Conservation (phyloP, 2,329 filamentous ascomycete genomes). For the Apiospora phragmitis region DNA sequence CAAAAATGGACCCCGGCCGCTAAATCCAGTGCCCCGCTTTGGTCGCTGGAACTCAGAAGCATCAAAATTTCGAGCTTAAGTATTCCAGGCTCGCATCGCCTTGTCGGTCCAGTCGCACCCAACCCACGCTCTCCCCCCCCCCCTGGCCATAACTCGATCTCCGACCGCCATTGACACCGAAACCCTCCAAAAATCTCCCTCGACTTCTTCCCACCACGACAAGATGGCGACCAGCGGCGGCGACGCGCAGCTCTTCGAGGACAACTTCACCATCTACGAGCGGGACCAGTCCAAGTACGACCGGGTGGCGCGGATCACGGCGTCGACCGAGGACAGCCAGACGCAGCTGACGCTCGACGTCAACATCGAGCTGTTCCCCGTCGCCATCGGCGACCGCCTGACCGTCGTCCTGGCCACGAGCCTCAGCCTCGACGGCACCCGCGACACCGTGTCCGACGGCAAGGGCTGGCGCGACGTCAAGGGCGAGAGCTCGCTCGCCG, state of each 20-base stretch:
- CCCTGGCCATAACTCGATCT: not conserved
- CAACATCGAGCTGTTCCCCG: constrained; percentile 89
- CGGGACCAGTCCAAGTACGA: constrained; percentile 91
- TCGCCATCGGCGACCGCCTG: constrained; percentile 71
- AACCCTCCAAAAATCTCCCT: not conserved
- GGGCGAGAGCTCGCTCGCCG: constrained; percentile 64
- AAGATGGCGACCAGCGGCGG: constrained; percentile 64
- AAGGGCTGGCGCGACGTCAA: constrained; percentile 80
- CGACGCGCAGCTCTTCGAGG: constrained; percentile 92
- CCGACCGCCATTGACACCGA: not conserved
- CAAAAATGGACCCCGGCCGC: not conserved
- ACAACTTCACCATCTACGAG: constrained; percentile 79
- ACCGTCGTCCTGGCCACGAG: constrained; percentile 83
- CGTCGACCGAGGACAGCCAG: constrained; percentile 71
- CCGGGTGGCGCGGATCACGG: constrained; percentile 83
- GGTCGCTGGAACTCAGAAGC: not conserved
- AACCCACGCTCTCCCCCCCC: not conserved
- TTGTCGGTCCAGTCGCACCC: not conserved
- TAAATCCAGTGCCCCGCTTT: not conserved
- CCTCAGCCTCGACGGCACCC: constrained; percentile 75
- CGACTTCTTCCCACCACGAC: not conserved
- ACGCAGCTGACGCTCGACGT: constrained; percentile 85
- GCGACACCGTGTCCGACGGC: constrained; percentile 40
- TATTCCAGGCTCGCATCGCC: constrained; percentile 8
- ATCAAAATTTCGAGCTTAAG: constrained; percentile 10